Evolutionary conservation across 441 rosid species (phyloP), one percentile per base, ranked within the genome.

Genomic region (Dalechampia spathulata): DNA sequence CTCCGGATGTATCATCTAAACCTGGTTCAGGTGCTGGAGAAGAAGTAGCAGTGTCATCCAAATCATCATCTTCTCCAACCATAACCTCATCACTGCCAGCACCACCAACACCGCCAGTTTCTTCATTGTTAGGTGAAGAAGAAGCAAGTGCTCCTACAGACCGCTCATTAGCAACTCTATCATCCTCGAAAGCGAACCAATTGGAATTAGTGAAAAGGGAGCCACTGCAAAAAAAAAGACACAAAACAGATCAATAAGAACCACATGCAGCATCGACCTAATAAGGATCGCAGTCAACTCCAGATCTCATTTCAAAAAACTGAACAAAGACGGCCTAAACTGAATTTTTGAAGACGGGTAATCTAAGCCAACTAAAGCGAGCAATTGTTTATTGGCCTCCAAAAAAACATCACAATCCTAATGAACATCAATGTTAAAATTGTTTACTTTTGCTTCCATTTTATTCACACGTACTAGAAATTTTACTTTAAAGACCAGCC

Each of bases 151-250:
- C 67, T 57, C 69, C 85, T 49, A 72, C 55, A 48, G 86, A 74
- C 17, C 69, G 69, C 68, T 82, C 91, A 51, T 58, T 72, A 49
- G 80, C 73, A 69, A 26, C 80, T 75, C 74, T 80, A 45, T 80
- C 91, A 67, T 86, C 95, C 61, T 88, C 87, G 53, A 86, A 88
- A 39, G 93, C 93, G 72, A 91, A 88, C 96, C 96, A 84, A 76
- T 91, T 83, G 66, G 95, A 83, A 66, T 88, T 86, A 39, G 93
- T 73, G 67, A 91, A 88, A 57, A 81, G 96, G 8, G 95, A 85
- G 48, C 85, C 77, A 32, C 95, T 88, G 83, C 79, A 71, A 61
- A n/a, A n/a, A n/a, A n/a, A n/a, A n/a, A n/a, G n/a, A 64, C 27
- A 56, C 60, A 38, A 58, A 58, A 17, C 39, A 55, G 61, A 20